Base-by-base conservation (phyloP, 192 early-diverging fungal species). In the Gamsiella multidivaricata region DNA sequence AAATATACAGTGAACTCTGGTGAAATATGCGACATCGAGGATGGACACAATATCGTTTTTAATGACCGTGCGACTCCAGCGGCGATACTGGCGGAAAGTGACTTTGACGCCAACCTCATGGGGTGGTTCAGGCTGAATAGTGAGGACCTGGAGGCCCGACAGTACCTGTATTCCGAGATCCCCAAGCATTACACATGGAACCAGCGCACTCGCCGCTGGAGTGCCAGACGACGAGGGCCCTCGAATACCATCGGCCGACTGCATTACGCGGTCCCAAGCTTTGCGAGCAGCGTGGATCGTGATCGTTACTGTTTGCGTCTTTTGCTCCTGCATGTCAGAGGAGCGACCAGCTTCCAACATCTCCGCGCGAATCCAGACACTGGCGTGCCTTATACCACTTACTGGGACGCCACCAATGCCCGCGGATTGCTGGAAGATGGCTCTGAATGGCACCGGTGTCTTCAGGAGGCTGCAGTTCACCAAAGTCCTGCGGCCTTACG, bases 401-500 rank as follows among this genome's bases (percentile, higher is more conserved):
- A 43, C 47, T 47, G 51, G 14, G 47, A 80, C 6, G 58, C 60
- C 26, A 46, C 33, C 18, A 14, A 52, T 39, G 54, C 54, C 20
- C 58, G 31, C 17, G 51, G 50, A 17, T 34, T 80, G 28, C 66
- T 80, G 1, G 60, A 63, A 31, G 60, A 69, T 31, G 65, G 73
- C 31, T 25, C 53, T 23, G 64, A 80, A 45, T 72, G 42, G 41
- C 7, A 37, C 2, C 55, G 20, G 20, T 68, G 47, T 33, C 54
- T 59, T n/a, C 32, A 50, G 20, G 65, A 68, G 33, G 54, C 65
- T 34, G 47, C 26, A 0, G 5, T 15, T 12, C 33, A 52, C 11
- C 43, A 68, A 31, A 31, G n/a, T 1, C 14, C 34, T 18, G 11
- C 12, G 14, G 3, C 32, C 41, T 7, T 80, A 9, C 51, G 69